These are phyloP conservation scores for Hypoxylon rubiginosum DNA, from an alignment of 2,329 filamentous ascomycete genomes.

Conservation along the genomic window DNA sequence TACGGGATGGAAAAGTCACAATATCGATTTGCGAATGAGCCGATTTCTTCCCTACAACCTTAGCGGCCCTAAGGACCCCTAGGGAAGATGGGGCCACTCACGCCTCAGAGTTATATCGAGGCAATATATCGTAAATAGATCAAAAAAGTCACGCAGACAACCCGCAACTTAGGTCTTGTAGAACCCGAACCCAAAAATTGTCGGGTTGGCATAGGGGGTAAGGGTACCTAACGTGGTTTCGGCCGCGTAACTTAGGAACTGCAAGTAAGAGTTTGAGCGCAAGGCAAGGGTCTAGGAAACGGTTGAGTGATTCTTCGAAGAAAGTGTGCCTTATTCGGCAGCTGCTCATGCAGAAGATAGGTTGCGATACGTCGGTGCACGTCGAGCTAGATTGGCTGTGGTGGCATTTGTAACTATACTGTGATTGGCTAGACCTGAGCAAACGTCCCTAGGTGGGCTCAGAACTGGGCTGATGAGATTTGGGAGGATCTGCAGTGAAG, in stretches of 20 bases:
- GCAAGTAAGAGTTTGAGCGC: constrained; percentile 25
- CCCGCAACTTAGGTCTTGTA: constrained; percentile 17
- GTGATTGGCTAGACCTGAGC: constrained; percentile 32
- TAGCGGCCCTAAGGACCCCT: constrained; percentile 5
- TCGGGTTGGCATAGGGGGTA: constrained; percentile 31
- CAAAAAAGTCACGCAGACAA: constrained; percentile 34
- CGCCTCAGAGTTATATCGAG: constrained; percentile 37
- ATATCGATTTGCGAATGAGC: constrained; percentile 35
- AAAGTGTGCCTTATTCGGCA: constrained; percentile 35
- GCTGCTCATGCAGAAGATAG: constrained; percentile 37
- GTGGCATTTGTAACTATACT: constrained; percentile 27
- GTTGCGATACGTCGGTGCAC: constrained; percentile 28
- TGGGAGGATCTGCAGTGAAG: constrained; percentile 37
- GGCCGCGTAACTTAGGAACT: constrained; percentile 31
- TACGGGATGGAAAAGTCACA: constrained; percentile 35
- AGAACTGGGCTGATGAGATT: constrained; percentile 42
- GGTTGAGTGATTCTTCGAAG: constrained; percentile 28
- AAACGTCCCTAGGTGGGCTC: constrained; percentile 20
- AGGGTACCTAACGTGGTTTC: constrained; percentile 30
- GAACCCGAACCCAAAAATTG: constrained; percentile 12
- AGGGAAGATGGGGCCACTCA: constrained; percentile 34
- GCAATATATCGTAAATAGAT: constrained; percentile 41
- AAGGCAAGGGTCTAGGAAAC: constrained; percentile 26
- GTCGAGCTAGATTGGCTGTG: constrained; percentile 32
- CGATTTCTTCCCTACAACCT: constrained; percentile 14